A percentile compares a stretch with the other conserved stretches of the same genome.
These are phyloP conservation scores for Suhomyces bokatorum DNA, from an alignment of 1,139 yeast species.

Conservation along the genomic window DNA sequence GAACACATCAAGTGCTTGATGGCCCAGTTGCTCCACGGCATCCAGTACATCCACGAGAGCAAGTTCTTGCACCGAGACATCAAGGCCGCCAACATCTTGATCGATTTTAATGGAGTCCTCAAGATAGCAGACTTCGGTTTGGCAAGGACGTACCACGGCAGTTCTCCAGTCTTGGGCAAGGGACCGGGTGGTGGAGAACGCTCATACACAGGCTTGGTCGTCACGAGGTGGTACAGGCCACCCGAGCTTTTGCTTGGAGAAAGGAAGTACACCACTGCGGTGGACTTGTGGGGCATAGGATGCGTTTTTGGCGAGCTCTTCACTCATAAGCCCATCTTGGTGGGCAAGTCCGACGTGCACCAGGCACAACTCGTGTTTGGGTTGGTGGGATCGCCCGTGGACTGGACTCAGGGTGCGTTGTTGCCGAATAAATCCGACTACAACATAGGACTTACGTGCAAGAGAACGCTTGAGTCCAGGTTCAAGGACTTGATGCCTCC, in stretches of 20 bases:
- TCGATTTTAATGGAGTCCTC: constrained; percentile 73
- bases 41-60: constrained; percentile 76
- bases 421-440: constrained; percentile 60
- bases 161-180: constrained; percentile 54
- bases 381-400: constrained; percentile 77
- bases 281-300: constrained; percentile 97
- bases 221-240: constrained; percentile 96
- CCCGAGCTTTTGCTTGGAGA: constrained; percentile 91
- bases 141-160: constrained; percentile 79
- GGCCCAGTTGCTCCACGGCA: constrained; percentile 75
- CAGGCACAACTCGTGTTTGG: constrained; percentile 83
- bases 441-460: constrained; percentile 47
- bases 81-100: constrained; percentile 87
- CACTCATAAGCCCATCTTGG: constrained; percentile 76
- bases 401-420: constrained; percentile 64
- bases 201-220: constrained; percentile 86
- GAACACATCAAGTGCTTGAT: constrained; percentile 82
- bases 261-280: constrained; percentile 83
- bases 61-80: constrained; percentile 84
- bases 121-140: constrained; percentile 89
- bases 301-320: constrained; percentile 94
- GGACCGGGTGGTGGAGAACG: constrained; percentile 76
- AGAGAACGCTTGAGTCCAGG: constrained; percentile 52
- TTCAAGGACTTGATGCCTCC: constrained; percentile 37
- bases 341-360: constrained; percentile 85